phyloP scores from a whole-genome alignment of 2,329 filamentous ascomycete genomes.

The Colletotrichum tamarilloi region DNA sequence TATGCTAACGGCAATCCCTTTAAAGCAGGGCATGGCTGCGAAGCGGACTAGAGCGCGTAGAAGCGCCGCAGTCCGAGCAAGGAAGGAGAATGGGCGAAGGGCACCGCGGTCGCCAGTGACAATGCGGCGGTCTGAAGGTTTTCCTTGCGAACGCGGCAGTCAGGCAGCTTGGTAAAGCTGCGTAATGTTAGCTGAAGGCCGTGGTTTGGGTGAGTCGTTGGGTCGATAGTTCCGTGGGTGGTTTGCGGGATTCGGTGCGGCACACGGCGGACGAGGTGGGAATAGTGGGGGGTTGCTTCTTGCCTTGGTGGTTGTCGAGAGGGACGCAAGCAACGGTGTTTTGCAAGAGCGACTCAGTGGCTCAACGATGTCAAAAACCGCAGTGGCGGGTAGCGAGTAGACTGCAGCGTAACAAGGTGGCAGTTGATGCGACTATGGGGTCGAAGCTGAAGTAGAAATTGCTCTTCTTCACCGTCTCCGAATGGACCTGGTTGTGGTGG shows the following conservation, averaged over 20 bases:
- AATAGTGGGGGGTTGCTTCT: constrained; percentile 1
- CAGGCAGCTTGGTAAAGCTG: neutral
- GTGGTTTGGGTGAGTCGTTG: neutral
- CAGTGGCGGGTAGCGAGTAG: neutral
- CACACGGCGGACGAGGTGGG: neutral
- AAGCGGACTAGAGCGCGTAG: neutral
- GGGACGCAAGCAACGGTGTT: neutral
- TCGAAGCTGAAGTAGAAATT: neutral
- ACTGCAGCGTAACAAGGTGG: neutral
- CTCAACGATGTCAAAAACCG: neutral
- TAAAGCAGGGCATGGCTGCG: constrained; percentile 89
- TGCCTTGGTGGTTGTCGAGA: neutral
- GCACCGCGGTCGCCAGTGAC: neutral
- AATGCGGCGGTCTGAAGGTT: neutral
- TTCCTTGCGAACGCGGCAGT: neutral
- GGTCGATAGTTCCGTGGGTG: neutral
- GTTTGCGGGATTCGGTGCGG: neutral
- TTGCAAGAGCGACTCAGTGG: neutral
- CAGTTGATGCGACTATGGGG: neutral
- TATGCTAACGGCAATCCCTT: constrained; percentile 98
- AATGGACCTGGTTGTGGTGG: neutral
- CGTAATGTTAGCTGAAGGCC: neutral
- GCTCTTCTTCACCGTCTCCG: constrained; percentile 9
- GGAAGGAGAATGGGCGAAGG: neutral
- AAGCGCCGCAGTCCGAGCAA: neutral